These are phyloP conservation scores for Colletotrichum incanum DNA, from an alignment of 2,329 filamentous ascomycete species.

Conservation along the genomic window DNA sequence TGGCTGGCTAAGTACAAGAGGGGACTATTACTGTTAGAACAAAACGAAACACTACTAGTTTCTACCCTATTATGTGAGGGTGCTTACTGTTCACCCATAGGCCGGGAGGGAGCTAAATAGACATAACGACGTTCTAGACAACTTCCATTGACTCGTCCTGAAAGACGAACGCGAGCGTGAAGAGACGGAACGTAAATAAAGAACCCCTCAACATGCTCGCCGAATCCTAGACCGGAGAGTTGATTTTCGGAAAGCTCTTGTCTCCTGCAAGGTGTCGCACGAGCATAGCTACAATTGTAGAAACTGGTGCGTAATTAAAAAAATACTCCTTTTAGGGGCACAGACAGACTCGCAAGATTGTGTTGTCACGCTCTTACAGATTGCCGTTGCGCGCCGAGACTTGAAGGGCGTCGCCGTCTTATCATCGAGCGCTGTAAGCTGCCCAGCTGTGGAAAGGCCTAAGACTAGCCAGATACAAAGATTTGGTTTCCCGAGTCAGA, in stretches of 20 bases:
- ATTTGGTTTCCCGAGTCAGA: rapidly evolving
- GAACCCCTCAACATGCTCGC: no score
- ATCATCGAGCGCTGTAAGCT: rapidly evolving
- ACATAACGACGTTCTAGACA: no score
- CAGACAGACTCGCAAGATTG: not conserved
- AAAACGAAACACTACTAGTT: no score
- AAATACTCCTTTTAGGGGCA: not conserved
- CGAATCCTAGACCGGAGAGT: not conserved
- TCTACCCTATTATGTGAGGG: no score
- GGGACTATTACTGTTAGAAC: no score
- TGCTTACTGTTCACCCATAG: no score
- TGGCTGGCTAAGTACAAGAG: no score
- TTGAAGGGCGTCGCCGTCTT: not conserved
- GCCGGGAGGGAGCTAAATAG: no score
- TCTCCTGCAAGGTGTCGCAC: not conserved
- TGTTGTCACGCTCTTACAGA: not conserved
- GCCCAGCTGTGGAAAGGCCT: rapidly evolving
- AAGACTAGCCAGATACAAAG: rapidly evolving
- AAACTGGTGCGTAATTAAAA: not conserved
- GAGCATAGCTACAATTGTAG: rapidly evolving
- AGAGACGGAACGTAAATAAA: no score
- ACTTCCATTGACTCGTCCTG: no score
- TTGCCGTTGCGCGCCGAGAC: slow-evolving; percentile 7
- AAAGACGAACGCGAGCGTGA: no score
- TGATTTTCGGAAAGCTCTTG: not conserved